Conservation (phyloP, 306 rosid species). For the Dalbergia oliveri region DNA sequence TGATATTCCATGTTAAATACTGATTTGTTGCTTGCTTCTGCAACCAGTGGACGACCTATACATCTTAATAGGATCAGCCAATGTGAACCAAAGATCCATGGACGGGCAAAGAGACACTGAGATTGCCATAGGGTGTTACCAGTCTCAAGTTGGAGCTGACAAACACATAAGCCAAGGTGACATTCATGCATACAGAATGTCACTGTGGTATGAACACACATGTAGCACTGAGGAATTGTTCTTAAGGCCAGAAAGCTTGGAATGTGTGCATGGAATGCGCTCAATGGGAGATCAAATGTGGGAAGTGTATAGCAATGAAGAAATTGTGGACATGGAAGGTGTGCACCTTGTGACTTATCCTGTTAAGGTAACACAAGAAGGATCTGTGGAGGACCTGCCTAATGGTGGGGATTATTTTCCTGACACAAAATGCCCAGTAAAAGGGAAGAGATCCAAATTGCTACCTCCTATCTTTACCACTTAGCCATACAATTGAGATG, state of each 20-base stretch:
- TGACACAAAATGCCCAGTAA: slow-evolving; percentile 66
- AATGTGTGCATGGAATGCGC: slow-evolving; percentile 51
- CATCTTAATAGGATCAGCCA: slow-evolving; percentile 92
- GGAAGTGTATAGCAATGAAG: slow-evolving; percentile 63
- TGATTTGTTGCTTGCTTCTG: slow-evolving; percentile 25
- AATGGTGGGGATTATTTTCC: slow-evolving; percentile 69
- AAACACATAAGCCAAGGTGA: slow-evolving; percentile 48
- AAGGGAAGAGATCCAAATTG: slow-evolving; percentile 72
- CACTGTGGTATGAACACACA: slow-evolving; percentile 91
- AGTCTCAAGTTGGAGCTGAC: slow-evolving; percentile 42
- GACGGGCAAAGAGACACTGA: slow-evolving; percentile 93
- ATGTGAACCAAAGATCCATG: slow-evolving; percentile 96
- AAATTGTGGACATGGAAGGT: slow-evolving; percentile 78
- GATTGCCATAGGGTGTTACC: slow-evolving; percentile 90
- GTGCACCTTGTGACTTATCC: slow-evolving; percentile 87
- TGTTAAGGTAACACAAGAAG: slow-evolving; percentile 58
- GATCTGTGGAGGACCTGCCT: slow-evolving; percentile 55
- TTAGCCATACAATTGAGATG: slow-evolving; percentile 40
- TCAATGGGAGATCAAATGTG: slow-evolving; percentile 71
- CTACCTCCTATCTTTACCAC: slow-evolving; percentile 76
- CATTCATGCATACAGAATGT: slow-evolving; percentile 71
- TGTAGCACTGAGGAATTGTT: slow-evolving; percentile 48
- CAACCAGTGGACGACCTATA: slow-evolving; percentile 86
- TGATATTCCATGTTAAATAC: slow-evolving; percentile 15
- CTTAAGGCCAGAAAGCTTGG: slow-evolving; percentile 54